These are phyloP conservation scores for Cladosporium sp. DNA, from an alignment of 2,329 filamentous ascomycete genomes.

Conservation along the genomic window DNA sequence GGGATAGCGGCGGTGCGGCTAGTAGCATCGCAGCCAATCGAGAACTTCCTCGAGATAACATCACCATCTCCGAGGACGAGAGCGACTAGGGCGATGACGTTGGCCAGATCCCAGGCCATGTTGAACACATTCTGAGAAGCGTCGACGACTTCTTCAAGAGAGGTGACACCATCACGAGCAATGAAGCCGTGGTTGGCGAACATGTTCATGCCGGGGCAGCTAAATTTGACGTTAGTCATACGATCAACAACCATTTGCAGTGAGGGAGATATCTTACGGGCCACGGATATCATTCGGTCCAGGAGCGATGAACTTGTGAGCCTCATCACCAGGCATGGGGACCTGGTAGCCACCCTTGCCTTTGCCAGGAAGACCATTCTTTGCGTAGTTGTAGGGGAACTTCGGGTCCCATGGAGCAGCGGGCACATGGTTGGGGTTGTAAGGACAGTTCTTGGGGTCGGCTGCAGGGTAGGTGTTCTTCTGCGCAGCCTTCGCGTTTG, in stretches of 20 bases:
- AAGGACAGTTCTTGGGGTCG: conserved; percentile 35
- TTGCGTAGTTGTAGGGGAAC: conserved; percentile 44
- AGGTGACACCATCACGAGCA: conserved; percentile 43
- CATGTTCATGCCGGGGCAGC: conserved; percentile 38
- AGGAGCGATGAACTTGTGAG: conserved; percentile 39
- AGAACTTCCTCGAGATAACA: conserved; percentile 41
- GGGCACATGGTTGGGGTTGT: conserved; percentile 40
- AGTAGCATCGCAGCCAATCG: conserved; percentile 45
- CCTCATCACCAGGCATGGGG: conserved; percentile 43
- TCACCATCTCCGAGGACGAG: conserved; percentile 20
- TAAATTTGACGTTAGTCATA: neutral
- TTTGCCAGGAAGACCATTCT: conserved; percentile 42
- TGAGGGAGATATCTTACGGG: conserved; percentile 30
- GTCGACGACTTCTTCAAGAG: conserved; percentile 43
- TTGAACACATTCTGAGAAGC: conserved; percentile 47
- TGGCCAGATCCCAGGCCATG: conserved; percentile 42
- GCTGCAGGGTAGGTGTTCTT: conserved; percentile 10
- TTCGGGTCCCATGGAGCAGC: conserved; percentile 35
- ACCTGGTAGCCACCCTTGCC: conserved; percentile 45
- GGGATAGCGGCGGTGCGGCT: conserved; percentile 38
- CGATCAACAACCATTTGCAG: neutral
- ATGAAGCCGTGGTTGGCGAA: conserved; percentile 45
- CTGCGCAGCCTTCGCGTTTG: neutral
- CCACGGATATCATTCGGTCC: conserved; percentile 42
- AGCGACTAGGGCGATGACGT: conserved; percentile 35